Evolutionary conservation across 148 eudicot species (phyloP), one percentile per base, ranked within the genome.

Genomic region (Fagopyrum homotropicum): DNA sequence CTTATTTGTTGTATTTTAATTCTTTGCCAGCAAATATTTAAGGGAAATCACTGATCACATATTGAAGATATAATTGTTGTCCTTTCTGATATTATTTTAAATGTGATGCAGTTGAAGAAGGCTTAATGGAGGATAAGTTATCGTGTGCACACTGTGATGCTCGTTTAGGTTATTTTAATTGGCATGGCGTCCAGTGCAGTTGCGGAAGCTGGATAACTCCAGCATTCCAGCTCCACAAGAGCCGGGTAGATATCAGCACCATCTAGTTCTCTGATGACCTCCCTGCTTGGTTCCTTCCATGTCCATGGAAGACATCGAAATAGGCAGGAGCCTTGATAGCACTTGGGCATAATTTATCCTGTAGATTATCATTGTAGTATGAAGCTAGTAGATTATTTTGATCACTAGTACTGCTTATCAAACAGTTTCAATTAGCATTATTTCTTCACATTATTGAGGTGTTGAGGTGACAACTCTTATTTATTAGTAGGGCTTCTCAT

Each of bases 171-270:
- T 86, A 92, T 77, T 94, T 94, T 88, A 92, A 92, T 78, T 94
- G 98, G 98, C 84, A 89, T 11, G 98, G 98, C 71, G 84, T 83
- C 71, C 98, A 94, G 79, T 94, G 98, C 85, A 94, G 89, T 75
- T 94, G 98, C 15, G 98, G 98, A 72, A 92, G 97, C 73, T 94
- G 98, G 98, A 88, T 94, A 66, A 94, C 98, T 46, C 98, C 98
- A 0, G 98, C 92, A 29, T 94, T 94, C 75, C 98, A 94, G 84
- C 96, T 94, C 73, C 98, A 94, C 74, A 93, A 91, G 84, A 84
- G 94, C 77, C 85, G 86, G 56, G 89, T 90, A 30, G 98, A 93
- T 76, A 78, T 88, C 78, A 92, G 95, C 83, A 92, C 89, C 43
- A 30, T 87, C 69, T 88, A 82, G 73, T 52, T 29, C 8, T 40